Conservation (phyloP, 768 basidiomycete genomes). For the Gautieria morchelliformis region DNA sequence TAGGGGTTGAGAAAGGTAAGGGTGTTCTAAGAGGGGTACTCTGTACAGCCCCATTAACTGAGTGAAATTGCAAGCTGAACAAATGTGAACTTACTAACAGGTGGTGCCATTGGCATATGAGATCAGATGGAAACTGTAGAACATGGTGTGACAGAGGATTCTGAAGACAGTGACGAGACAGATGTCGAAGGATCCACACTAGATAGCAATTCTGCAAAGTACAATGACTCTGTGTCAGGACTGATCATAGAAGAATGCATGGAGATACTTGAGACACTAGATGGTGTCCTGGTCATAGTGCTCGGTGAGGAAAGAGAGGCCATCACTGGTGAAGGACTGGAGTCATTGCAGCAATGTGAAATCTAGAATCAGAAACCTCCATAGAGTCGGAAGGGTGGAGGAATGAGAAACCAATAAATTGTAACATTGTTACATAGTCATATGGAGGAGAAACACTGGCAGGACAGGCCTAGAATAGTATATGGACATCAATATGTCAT, state of each 20-base stretch:
- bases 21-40: conserved; percentile 2
- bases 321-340: conserved; percentile 29
- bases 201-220: neutral
- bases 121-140: neutral
- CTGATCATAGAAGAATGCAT: conserved; percentile 7
- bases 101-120: neutral
- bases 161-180: neutral
- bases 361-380: conserved; percentile 17
- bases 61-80: neutral
- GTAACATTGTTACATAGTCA: no score
- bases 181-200: neutral
- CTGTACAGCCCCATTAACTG: neutral
- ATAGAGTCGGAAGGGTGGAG: conserved; percentile 46
- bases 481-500: no score
- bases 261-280: conserved; percentile 5
- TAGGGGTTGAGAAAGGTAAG: conserved; percentile 22
- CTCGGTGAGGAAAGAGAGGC: conserved; percentile 9
- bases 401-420: conserved; percentile 65
- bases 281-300: neutral
- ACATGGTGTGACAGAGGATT: conserved; percentile 3
- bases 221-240: conserved; percentile 3
- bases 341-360: conserved; percentile 14
- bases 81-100: neutral
- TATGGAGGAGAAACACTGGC: no score
- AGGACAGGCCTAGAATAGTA: no score